Base-by-base conservation (phyloP, 2,329 filamentous ascomycete species). In the Chalaropsis ovoidea region DNA sequence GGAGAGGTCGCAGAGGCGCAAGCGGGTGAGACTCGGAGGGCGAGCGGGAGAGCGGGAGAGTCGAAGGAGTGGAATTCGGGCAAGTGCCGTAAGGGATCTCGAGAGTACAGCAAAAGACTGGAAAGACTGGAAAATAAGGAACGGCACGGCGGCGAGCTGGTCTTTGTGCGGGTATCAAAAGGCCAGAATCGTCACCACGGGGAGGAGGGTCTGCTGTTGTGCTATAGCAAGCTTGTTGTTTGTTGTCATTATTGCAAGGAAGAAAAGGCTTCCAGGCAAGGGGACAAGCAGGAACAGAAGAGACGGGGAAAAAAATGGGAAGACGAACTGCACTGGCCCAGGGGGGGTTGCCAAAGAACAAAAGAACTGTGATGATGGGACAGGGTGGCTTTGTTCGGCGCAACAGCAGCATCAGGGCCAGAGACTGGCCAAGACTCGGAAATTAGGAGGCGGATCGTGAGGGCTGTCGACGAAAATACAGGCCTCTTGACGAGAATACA, bases 161-260 rank as follows among this genome's bases (percentile, higher is more conserved):
- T 39, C 24, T 19, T n/a, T 35, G 7, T 24, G 7, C 24, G n/a
- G 19, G n/a, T 19, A 19, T 58, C 54, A 39, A 19, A 19, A 27
- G 8, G 15, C 15, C 27, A 39, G 15, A 39, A 39, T 58, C 54
- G n/a, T 13, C 54, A 35, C 54, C 54, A 47, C 43, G 4, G 27
- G n/a, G 10, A 39, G 13, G n/a, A n/a, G n/a, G n/a, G 17, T 35
- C 10, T 58, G 54, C 54, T 58, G 15, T 58, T 58, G 24, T 58
- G 24, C 24, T 39, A 10, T 58, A 58, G 31, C 24, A 58, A 58
- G 54, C 54, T 39, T 35, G 54, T 58, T 58, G 24, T 58, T 31
- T 58, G 54, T 58, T 58, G 54, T 58, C 54, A 39, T 58, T 31
- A n/a, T 58, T 35, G 54, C 54, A 58, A 39, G 54, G 54, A 58